Conservation (phyloP, 805 yeast genomes). For the Kodamaea kaohsiungensis region DNA sequence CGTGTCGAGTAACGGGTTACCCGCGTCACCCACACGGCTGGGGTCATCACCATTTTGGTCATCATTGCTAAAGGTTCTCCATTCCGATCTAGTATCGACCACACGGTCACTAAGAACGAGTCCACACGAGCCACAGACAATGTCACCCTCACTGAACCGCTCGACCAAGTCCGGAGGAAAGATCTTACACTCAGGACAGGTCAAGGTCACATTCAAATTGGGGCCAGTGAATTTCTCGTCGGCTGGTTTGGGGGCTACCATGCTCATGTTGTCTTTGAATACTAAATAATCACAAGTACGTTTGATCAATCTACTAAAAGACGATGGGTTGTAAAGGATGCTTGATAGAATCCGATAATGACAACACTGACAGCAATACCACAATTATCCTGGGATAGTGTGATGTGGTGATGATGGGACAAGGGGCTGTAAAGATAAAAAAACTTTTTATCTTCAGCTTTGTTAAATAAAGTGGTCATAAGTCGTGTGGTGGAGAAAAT, state of each 20-base stretch:
- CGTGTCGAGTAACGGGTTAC: conserved; percentile 87
- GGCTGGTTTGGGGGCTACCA: conserved; percentile 8
- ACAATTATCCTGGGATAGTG: background rate
- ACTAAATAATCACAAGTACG: background rate
- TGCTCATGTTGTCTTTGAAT: conserved; percentile 4
- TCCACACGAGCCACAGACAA: conserved; percentile 98
- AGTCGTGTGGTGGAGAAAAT: background rate
- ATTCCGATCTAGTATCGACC: conserved; percentile 94
- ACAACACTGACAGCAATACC: conserved; percentile 4
- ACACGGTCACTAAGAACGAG: conserved; percentile 87
- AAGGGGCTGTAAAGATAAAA: background rate
- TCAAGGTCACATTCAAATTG: conserved; percentile 81
- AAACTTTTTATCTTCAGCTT: background rate
- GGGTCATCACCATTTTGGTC: conserved; percentile 99
- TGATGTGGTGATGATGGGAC: background rate
- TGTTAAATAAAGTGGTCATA: background rate
- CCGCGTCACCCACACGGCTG: conserved; percentile 98
- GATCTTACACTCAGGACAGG: conserved; percentile 95
- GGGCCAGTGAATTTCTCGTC: conserved; percentile 57
- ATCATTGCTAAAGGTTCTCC: conserved; percentile 98
- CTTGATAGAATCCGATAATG: background rate
- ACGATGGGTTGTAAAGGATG: background rate
- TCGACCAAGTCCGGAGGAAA: conserved; percentile 95
- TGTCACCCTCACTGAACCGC: conserved; percentile 95
- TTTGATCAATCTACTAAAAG: background rate